Conservation (phyloP, 139 green algal genomes). For the Haematococcus sp. region DNA sequence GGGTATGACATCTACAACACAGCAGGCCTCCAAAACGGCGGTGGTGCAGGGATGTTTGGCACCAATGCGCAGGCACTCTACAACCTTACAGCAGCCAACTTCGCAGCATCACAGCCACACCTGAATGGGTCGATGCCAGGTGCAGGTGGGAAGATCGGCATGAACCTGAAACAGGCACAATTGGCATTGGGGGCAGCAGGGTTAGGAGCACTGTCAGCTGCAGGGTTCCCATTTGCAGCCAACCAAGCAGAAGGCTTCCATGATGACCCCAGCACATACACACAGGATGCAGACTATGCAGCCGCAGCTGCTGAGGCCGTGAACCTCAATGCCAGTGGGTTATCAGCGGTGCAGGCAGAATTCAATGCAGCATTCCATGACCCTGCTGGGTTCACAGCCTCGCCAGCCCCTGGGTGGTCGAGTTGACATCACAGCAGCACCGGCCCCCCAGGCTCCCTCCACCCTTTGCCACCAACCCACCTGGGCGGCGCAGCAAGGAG, state of each 20-base stretch:
- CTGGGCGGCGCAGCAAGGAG: too few relatives aligned
- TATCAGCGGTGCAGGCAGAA: slow-evolving; percentile 14
- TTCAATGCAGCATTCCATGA: slow-evolving; percentile 26
- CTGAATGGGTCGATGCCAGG: slow-evolving; percentile 3
- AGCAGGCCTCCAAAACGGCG: neutral
- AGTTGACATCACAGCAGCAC: slow-evolving; percentile 8
- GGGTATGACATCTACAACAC: slow-evolving; percentile 20
- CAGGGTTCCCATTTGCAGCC: slow-evolving; percentile 17
- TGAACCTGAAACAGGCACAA: slow-evolving; percentile 5
- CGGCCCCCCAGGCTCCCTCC: too few relatives aligned
- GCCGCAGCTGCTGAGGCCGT: slow-evolving; percentile 3
- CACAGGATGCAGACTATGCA: slow-evolving; percentile 9
- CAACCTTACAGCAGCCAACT: slow-evolving; percentile 10
- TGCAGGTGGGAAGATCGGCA: neutral
- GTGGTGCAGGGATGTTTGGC: neutral
- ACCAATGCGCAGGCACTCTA: slow-evolving; percentile 23
- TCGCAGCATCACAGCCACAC: slow-evolving; percentile 2
- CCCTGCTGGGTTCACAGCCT: slow-evolving; percentile 21
- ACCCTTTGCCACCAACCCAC: too few relatives aligned
- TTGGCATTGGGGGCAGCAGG: slow-evolving; percentile 11
- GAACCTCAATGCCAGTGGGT: slow-evolving; percentile 6
- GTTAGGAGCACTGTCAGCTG: too few relatives aligned
- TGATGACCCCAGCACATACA: slow-evolving; percentile 13
- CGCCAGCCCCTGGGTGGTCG: slow-evolving; percentile 39
- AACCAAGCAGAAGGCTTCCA: slow-evolving; percentile 20